These are phyloP conservation scores for Gossypium lobatum DNA, from an alignment of 441 rosid genomes.

Conservation along the genomic window DNA sequence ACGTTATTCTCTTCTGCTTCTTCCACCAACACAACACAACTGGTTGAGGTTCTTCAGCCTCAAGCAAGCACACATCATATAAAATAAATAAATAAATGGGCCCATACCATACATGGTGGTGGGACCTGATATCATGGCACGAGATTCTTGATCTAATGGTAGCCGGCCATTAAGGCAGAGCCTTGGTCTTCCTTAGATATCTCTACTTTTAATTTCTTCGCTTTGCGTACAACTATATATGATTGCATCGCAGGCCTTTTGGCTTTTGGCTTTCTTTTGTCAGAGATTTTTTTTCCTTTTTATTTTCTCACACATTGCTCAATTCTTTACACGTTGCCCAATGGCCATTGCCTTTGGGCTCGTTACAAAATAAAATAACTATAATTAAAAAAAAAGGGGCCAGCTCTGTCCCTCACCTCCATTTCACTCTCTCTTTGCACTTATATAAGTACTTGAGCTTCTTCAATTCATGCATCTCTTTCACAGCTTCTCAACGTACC, in stretches of 20 bases:
- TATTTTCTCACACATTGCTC: not conserved
- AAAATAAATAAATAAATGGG: conserved; percentile 5
- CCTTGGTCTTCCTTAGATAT: conserved; percentile 25
- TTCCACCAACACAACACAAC: conserved; percentile 4
- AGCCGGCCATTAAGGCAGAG: conserved; percentile 24
- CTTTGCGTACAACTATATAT: conserved; percentile 33
- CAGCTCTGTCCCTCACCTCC: not conserved
- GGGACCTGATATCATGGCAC: conserved; percentile 27
- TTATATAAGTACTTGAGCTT: conserved; percentile 25
- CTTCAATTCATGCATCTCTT: conserved; percentile 3
- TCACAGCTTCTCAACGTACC: not conserved
- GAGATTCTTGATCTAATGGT: conserved; percentile 31
- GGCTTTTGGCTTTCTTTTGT: conserved; percentile 10
- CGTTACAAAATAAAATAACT: not conserved
- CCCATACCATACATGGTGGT: conserved; percentile 3
- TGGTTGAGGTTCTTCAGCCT: conserved; percentile 11
- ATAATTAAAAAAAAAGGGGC: not conserved
- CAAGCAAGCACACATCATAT: not conserved
- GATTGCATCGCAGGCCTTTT: conserved; percentile 47
- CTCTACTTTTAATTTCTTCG: conserved; percentile 27
- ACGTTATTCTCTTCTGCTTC: conserved; percentile 30
- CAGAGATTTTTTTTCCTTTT: conserved; percentile 3
- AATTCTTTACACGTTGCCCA: conserved; percentile 18
- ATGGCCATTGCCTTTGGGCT: not conserved
- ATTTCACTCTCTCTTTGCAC: not conserved